Evolutionary conservation across 352 stramenopile genomes (phyloP), one percentile per base, ranked within the genome.

Genomic region (Blastocystis hominis): DNA sequence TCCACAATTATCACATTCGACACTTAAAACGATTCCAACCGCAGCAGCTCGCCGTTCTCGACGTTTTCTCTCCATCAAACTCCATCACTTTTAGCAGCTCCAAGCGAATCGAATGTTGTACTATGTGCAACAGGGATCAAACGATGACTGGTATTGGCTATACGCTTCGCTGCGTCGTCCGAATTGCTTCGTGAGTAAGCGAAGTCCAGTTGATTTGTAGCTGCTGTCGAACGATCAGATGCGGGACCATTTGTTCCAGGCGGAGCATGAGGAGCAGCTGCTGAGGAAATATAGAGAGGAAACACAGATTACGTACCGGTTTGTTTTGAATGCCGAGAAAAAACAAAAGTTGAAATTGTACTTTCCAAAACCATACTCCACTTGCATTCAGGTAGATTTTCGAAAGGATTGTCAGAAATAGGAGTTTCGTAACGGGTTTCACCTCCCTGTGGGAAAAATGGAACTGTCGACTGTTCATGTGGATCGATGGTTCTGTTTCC

Each of bases 141-240:
- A 80, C 36, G 70, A 80, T 34, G 70, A 80, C 20, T 80, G 70
- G 70, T 80, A 80, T 20, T 80, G 70, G 70, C 46, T 80, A 6
- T 62, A 80, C 36, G 70, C 70, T 13, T 15, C 70, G 9, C 34
- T 80, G 46, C 6, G 17, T 40, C 53, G 46, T 30, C 70, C 70
- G 10, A 30, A 20, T n/a, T 20, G 70, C 13, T 62, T 44, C 9
- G 70, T 80, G n/a, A 30, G 5, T n/a, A 2, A 2, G 20, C 6
- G 17, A 24, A 63, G 20, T 30, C 10, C 9, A 10, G n/a, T 9
- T 80, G 53, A 62, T 13, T 3, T 3, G 50, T 80, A 80, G 70
- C 47, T 80, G 6, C 24, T 80, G 9, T 62, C 70, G 13, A 80
- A 80, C 38, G 70, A 80, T 24, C 70, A 62, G 38, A 80, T 80